Conservation (phyloP, 164 flowering plant genomes). For the Berberis thunbergii region DNA sequence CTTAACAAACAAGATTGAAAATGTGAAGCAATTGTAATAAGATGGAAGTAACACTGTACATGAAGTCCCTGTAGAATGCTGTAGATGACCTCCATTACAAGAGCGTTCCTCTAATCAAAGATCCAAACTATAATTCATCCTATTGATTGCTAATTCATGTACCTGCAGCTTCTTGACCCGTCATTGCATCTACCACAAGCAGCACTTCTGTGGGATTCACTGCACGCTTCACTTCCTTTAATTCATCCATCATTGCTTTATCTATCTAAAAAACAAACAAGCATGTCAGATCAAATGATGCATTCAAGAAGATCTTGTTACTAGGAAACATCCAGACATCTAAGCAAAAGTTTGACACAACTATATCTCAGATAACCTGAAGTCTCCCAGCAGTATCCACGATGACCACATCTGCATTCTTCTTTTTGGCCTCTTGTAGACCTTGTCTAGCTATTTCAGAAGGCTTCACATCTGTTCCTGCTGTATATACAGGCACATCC, state of each 20-base stretch:
- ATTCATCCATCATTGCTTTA: slow-evolving; percentile 94
- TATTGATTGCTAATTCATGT: not conserved
- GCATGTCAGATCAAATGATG: slow-evolving; percentile 6
- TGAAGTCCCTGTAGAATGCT: no score
- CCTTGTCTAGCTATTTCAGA: slow-evolving; percentile 86
- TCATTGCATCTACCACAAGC: slow-evolving; percentile 99
- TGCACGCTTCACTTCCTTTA: slow-evolving; percentile 80
- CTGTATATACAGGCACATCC: slow-evolving; percentile 84
- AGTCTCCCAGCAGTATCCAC: slow-evolving; percentile 99
- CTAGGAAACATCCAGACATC: not conserved
- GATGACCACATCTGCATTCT: slow-evolving; percentile 78
- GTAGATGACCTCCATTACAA: no score
- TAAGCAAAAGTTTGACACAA: not conserved
- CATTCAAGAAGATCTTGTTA: slow-evolving; percentile 1
- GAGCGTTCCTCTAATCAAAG: no score
- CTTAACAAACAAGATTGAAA: no score
- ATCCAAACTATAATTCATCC: no score
- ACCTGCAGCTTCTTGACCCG: slow-evolving; percentile 99
- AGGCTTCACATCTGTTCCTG: slow-evolving; percentile 82
- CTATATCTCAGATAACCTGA: slow-evolving; percentile 44
- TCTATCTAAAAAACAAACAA: slow-evolving; percentile 53
- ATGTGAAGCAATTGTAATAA: no score
- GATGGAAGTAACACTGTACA: no score
- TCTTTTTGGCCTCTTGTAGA: slow-evolving; percentile 72
- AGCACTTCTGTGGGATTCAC: slow-evolving; percentile 86